Base-by-base conservation (phyloP, 1,284 basidiomycete genomes). In the Inonotus hispidus region DNA sequence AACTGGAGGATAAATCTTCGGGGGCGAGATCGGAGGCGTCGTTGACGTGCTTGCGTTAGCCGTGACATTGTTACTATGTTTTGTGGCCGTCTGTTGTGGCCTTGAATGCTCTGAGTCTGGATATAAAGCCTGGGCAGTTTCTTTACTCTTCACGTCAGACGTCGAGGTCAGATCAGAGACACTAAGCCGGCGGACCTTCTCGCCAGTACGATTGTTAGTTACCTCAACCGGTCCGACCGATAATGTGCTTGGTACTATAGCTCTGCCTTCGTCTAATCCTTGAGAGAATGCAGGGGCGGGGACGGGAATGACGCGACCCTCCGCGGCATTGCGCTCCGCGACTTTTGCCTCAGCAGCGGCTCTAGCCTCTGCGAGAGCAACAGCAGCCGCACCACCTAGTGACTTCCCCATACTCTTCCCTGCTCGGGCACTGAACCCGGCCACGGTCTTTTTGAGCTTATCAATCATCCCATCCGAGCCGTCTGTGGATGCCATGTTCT, bases 271-370 rank as follows among this genome's bases (percentile, higher is more conserved):
- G n/a, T 47, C 29, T 46, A 29, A 27, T 41, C 41, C 29, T 21
- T 25, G 21, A 58, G 27, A 14, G 29, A 14, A 19, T 27, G 46
- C 43, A 47, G 41, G 7, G 43, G 66, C 65, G 29, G 61, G 56
- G 39, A 66, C 69, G 23, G 71, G 56, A 11, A 67, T 66, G 54
- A 66, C 71, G 78, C 76, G 46, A 75, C 71, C 69, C 82, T 81
- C 55, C 25, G 59, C 64, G 47, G 56, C 64, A 55, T 81, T 74
- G 47, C 86, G 74, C 68, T 89, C 80, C 1, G 83, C 87, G 13
- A 91, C 78, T 60, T 81, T 79, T 4, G 84, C 87, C 69, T 90
- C 85, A 4, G 88, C 88, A 49, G 83, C 83, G 2, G 85, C 85
- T 59, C 81, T 77, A 10, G 87, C 87, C 71, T 88, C 84, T 7